Evolutionary conservation across 1,284 basidiomycete genomes (phyloP).

Genomic region (Papiliotrema nemorosa): DNA sequence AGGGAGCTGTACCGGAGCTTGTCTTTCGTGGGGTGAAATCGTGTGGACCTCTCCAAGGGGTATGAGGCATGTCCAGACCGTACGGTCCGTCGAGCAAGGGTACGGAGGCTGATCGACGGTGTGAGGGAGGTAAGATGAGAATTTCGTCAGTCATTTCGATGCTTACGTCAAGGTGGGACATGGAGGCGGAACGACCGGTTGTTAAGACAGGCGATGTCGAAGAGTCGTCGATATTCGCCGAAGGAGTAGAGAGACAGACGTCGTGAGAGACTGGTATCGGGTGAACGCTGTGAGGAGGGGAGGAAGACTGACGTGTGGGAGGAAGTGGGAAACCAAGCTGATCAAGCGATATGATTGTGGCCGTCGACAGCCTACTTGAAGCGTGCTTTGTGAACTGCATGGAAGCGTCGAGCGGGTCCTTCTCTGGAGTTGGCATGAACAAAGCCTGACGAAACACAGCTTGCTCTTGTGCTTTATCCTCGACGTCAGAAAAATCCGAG

Average conservation of each 20-base stretch:
- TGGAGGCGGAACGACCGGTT: not conserved
- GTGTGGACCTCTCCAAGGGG: not conserved
- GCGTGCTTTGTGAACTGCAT: not conserved
- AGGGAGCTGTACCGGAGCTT: not conserved
- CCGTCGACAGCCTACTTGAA: slow-evolving; percentile 9
- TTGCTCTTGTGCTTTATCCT: too few relatives aligned
- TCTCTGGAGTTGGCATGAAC: too few relatives aligned
- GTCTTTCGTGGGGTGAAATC: not conserved
- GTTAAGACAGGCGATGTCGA: not conserved
- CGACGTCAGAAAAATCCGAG: too few relatives aligned
- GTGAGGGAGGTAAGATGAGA: slow-evolving; percentile 18
- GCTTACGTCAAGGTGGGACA: not conserved
- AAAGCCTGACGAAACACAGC: too few relatives aligned
- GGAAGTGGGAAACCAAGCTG: slow-evolving; percentile 19
- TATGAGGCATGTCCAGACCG: slow-evolving; percentile 4
- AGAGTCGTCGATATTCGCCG: not conserved
- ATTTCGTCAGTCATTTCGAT: slow-evolving; percentile 4
- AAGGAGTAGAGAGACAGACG: not conserved
- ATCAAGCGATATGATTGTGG: slow-evolving; percentile 14
- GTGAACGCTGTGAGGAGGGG: not conserved
- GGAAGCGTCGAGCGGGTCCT: too few relatives aligned
- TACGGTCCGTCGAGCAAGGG: not conserved
- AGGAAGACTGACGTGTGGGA: slow-evolving; percentile 1
- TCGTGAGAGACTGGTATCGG: not conserved
- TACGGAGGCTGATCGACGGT: slow-evolving; percentile 10